Evolutionary conservation across 768 basidiomycete genomes (phyloP).

Genomic region (Leccinellum luteum): DNA sequence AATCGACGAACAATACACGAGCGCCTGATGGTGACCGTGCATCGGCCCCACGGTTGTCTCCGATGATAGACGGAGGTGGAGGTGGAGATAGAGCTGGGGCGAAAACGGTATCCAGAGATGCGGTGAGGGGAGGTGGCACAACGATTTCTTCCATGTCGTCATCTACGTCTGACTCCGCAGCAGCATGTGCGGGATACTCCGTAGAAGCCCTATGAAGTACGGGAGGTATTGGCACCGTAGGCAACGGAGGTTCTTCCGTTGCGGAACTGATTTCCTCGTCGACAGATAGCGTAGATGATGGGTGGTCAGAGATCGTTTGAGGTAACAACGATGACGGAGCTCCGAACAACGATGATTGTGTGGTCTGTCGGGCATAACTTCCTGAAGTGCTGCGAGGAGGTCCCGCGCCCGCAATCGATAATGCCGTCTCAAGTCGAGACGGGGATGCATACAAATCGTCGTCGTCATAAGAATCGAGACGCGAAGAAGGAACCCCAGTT

Average conservation of each 20-base stretch:
- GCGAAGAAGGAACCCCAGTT: neutral
- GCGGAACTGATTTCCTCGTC: neutral
- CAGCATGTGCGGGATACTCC: neutral
- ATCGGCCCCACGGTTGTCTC: conserved; percentile 10
- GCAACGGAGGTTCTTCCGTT: conserved; percentile 3
- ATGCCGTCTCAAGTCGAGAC: conserved; percentile 59
- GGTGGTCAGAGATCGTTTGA: neutral
- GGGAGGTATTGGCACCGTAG: conserved; percentile 3
- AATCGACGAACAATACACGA: conserved; percentile 5
- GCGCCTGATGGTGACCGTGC: neutral
- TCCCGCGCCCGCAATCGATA: conserved; percentile 64
- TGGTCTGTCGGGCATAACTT: conserved; percentile 9
- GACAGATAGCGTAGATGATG: neutral
- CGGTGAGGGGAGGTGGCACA: neutral
- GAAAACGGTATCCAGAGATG: neutral
- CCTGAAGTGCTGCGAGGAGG: conserved; percentile 28
- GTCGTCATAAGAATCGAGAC: conserved; percentile 18
- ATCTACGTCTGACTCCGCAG: conserved; percentile 24
- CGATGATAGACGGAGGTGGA: conserved; percentile 14
- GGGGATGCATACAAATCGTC: conserved; percentile 52
- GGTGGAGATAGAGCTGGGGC: conserved; percentile 12
- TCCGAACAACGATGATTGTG: conserved; percentile 35
- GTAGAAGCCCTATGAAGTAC: neutral
- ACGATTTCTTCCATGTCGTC: conserved; percentile 41
- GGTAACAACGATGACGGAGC: conserved; percentile 33